Evolutionary conservation across 148 eudicot species (phyloP), one percentile per base, ranked within the genome.

Genomic region (Pouteria glomerata): DNA sequence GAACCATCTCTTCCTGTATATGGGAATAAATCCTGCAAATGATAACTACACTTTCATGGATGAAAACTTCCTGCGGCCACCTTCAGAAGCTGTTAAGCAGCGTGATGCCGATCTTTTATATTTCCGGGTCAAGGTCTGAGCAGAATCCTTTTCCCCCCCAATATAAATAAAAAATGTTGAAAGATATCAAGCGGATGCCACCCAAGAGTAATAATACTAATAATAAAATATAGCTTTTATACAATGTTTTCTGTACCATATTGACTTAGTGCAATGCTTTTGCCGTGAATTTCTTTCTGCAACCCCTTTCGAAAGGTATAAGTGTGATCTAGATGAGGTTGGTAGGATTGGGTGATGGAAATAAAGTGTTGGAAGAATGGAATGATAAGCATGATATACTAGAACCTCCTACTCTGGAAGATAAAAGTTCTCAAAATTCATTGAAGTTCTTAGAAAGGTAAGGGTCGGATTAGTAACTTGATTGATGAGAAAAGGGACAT

Each of bases 71-170:
- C 21, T 6, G 19, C 11, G 29, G 18, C 30, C 71, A 50, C 30
- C 21, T 31, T 33, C 41, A 15, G 50, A 67, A 18, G 42, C 29
- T 29, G 57, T 51, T 67, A 48, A 19, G 42, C 71, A 67, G 21
- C 42, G 16, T 50, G 71, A 67, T 11, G 57, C 71, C 16, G 71
- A 30, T 0, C 71, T 67, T 19, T 19, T 67, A 4, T 58, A 67
- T 42, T 50, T 67, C 33, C 50, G 71, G 71, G 41, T 48, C 71
- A 67, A 67, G 71, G 71, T 67, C 21, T 65, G n/a, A n/a, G n/a
- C n/a, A n/a, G n/a, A n/a, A n/a, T n/a, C n/a, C n/a, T n/a, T n/a
- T n/a, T n/a, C n/a, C n/a, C n/a, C n/a, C n/a, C n/a, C n/a, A n/a
- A n/a, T n/a, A n/a, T n/a, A n/a, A n/a, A n/a, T n/a, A n/a, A n/a